phyloP scores from a whole-genome alignment of 768 basidiomycete species.

The Boletales sp. region DNA sequence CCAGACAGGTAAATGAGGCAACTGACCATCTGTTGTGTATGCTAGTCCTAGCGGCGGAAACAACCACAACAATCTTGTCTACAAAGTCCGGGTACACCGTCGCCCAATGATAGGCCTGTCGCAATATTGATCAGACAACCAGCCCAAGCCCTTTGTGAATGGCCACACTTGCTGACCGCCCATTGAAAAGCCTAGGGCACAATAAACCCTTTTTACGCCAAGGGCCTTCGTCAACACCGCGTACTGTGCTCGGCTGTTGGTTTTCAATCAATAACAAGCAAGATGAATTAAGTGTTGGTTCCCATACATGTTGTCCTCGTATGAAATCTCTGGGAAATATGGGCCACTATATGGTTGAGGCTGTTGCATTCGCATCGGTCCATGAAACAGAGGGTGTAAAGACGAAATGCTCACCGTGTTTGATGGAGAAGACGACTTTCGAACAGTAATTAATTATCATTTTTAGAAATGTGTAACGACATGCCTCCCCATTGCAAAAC shows the following conservation, averaged over 20 bases:
- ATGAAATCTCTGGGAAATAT: constrained; percentile 54
- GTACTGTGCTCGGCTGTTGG: constrained; percentile 49
- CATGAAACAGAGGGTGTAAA: neutral
- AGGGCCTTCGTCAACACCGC: constrained; percentile 47
- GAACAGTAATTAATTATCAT: neutral
- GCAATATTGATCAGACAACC: neutral
- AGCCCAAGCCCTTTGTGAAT: neutral
- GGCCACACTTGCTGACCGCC: constrained; percentile 47
- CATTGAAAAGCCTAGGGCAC: constrained; percentile 57
- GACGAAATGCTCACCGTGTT: constrained; percentile 42
- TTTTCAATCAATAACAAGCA: neutral
- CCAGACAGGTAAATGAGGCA: neutral
- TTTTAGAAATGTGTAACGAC: constrained; percentile 2
- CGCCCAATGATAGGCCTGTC: constrained; percentile 53
- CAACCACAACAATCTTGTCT: constrained; percentile 41
- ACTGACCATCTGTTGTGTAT: constrained; percentile 51
- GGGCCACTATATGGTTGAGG: constrained; percentile 55
- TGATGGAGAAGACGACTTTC: constrained; percentile 55
- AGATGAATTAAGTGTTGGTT: constrained; percentile 5
- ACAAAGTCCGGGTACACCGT: constrained; percentile 53
- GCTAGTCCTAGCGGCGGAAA: constrained; percentile 53
- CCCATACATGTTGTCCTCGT: constrained; percentile 54
- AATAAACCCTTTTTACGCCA: constrained; percentile 40
- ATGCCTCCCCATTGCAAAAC: constrained; percentile 58
- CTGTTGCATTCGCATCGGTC: constrained; percentile 22